Evolutionary conservation across 1,139 yeast genomes (phyloP), one percentile per base, ranked within the genome.

Genomic region (Kodamaea suecica): DNA sequence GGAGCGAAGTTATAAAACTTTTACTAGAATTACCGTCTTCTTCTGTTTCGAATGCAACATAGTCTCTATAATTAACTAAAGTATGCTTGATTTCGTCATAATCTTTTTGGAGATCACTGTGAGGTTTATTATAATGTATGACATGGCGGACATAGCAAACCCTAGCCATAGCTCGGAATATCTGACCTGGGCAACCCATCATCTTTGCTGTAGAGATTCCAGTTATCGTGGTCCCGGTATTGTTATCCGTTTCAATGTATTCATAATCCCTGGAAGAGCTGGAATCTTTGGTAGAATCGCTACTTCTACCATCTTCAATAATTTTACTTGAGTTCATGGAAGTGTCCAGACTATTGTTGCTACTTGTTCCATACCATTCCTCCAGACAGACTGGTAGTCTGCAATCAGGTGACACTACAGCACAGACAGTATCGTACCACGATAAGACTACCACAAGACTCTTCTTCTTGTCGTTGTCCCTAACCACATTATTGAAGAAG

Each of bases 131-230:
- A 11, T 49, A 45, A 24, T 52, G 42, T 16, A 62, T 36, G 17
- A 61, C 62, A 44, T 61, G 62, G 30, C 78, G 52, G 9, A 73
- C 42, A 7, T 49, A 45, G 40, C 78, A 71, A 2, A 73, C 61
- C 35, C 63, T 59, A 2, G 65, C 53, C 50, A 74, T 57, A 3
- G 73, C 66, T 14, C 54, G 52, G 47, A 75, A 73, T 1, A 75
- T 63, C 39, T 73, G 78, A 2, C 77, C 78, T 0, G 80, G 80
- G 43, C 80, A 75, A 0, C 80, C 80, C 71, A 72, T 72, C 66
- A 75, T 63, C 35, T 61, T 64, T 5, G 70, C 63, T 0, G 78
- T 73, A 5, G 78, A 71, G 7, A 70, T 59, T 4, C 49, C 45
- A 4, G 28, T 34, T 9, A 25, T 26, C 10, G 11, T 16, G 7